Conservation (phyloP, 768 basidiomycete genomes). For the Crassisporium funariophilum region DNA sequence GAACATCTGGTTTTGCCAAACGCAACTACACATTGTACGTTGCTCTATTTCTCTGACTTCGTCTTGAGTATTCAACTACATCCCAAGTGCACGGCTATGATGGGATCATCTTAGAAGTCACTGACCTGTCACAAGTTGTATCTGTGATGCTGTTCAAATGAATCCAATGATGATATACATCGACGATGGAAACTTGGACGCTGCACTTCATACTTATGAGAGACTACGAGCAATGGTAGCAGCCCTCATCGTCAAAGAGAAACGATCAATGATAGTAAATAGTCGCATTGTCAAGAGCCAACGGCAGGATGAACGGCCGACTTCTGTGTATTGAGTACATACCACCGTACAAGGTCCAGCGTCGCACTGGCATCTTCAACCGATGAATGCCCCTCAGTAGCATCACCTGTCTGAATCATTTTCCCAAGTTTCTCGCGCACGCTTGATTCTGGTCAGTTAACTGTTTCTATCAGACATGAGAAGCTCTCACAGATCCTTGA, state of each 20-base stretch:
- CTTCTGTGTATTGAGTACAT: constrained; percentile 63
- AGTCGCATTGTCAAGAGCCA: no score
- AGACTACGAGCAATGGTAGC: no score
- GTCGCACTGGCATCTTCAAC: constrained; percentile 89
- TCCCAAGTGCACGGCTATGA: constrained; percentile 72
- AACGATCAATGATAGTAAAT: no score
- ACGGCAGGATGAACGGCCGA: constrained; percentile 19
- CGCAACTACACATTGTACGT: constrained; percentile 66
- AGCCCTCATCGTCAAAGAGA: no score
- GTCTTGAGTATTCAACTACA: constrained; percentile 9
- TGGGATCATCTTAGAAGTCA: constrained; percentile 79
- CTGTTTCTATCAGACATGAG: constrained; percentile 14
- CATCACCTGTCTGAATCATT: constrained; percentile 80
- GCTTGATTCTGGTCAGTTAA: constrained; percentile 40
- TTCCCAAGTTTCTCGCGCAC: constrained; percentile 80
- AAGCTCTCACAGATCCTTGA: constrained; percentile 72
- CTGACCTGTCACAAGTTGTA: constrained; percentile 76
- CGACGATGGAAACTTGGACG: no score
- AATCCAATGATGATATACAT: constrained; percentile 30
- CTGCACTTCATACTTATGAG: no score
- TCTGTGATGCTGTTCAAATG: constrained; percentile 75
- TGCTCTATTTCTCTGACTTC: constrained; percentile 6
- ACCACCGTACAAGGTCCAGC: constrained; percentile 85
- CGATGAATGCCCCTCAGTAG: constrained; percentile 82
- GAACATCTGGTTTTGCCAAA: constrained; percentile 69